Conservation (phyloP, 805 yeast species). For the Myxozyma melibiosi region DNA sequence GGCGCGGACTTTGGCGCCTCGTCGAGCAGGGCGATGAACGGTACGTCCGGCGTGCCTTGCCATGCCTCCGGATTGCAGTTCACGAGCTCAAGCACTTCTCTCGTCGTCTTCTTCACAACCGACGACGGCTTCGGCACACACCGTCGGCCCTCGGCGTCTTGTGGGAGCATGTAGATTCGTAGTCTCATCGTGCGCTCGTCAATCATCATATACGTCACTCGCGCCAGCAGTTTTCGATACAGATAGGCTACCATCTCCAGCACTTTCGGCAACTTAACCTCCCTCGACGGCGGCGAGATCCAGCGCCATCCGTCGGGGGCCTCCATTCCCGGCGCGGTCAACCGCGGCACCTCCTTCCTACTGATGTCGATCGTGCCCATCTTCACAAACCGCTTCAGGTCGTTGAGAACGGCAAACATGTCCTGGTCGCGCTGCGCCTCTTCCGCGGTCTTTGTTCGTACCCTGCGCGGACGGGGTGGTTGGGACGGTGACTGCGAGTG, state of each 20-base stretch:
- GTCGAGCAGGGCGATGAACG: slow-evolving; percentile 3
- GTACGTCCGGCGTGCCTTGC: slow-evolving; percentile 20
- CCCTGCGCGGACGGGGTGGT: background rate
- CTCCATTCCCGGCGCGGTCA: slow-evolving; percentile 44
- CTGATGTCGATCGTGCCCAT: slow-evolving; percentile 54
- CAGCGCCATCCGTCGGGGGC: slow-evolving; percentile 57
- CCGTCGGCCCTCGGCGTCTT: slow-evolving; percentile 29
- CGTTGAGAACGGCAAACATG: slow-evolving; percentile 44
- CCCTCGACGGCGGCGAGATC: slow-evolving; percentile 52
- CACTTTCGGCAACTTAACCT: slow-evolving; percentile 15
- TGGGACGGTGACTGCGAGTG: background rate
- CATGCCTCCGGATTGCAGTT: slow-evolving; percentile 21
- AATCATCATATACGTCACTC: slow-evolving; percentile 50
- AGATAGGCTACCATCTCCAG: slow-evolving; percentile 42
- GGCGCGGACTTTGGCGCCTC: slow-evolving; percentile 40
- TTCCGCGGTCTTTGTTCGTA: slow-evolving; percentile 5
- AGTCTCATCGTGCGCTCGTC: slow-evolving; percentile 31
- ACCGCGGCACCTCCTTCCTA: slow-evolving; percentile 49
- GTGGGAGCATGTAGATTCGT: slow-evolving; percentile 17
- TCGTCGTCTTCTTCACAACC: slow-evolving; percentile 12
- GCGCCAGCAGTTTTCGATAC: slow-evolving; percentile 45
- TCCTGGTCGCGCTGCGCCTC: slow-evolving; percentile 31
- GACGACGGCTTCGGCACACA: slow-evolving; percentile 13
- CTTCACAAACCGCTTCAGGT: slow-evolving; percentile 47
- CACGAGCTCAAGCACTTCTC: slow-evolving; percentile 5